Conservation (phyloP, 768 basidiomycete species). For the Collybia nuda region DNA sequence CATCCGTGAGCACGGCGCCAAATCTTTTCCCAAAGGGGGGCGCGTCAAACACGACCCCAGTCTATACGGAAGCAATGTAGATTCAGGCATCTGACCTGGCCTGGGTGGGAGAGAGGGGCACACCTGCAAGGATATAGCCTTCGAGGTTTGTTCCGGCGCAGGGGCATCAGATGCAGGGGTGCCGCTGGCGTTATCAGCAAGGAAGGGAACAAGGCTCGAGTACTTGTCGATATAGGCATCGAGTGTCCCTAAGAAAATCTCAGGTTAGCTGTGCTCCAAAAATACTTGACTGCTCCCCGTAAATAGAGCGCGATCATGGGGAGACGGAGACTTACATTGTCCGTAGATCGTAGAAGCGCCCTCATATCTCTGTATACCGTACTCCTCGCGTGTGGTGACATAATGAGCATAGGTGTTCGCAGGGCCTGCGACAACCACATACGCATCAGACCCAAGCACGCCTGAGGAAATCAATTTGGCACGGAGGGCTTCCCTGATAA, state of each 20-base stretch:
- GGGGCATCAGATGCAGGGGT: conserved; percentile 62
- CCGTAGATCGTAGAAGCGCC: conserved; percentile 82
- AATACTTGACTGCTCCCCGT: background rate
- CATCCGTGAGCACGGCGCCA: conserved; percentile 61
- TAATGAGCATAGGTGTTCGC: conserved; percentile 82
- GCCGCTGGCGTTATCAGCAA: conserved; percentile 48
- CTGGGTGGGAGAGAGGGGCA: conserved; percentile 4
- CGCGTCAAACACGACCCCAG: conserved; percentile 60
- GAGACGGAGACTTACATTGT: conserved; percentile 45
- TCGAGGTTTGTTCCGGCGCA: conserved; percentile 60
- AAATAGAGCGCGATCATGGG: background rate
- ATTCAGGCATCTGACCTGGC: conserved; percentile 3
- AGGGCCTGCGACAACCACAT: conserved; percentile 80
- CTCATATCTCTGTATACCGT: conserved; percentile 74
- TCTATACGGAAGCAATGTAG: conserved; percentile 31
- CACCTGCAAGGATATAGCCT: conserved; percentile 70
- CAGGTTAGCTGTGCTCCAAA: background rate
- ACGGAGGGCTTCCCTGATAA: conserved; percentile 64
- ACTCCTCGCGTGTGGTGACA: conserved; percentile 72
- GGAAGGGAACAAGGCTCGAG: conserved; percentile 59
- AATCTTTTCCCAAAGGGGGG: conserved; percentile 57
- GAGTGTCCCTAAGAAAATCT: conserved; percentile 52
- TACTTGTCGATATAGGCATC: conserved; percentile 82
- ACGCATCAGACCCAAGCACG: conserved; percentile 64
- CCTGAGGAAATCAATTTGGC: conserved; percentile 61